A percentile compares a stretch with the other conserved stretches of the same genome.
Evolutionary conservation across 805 yeast species (phyloP).

Genomic region (Candida sonorensis): DNA sequence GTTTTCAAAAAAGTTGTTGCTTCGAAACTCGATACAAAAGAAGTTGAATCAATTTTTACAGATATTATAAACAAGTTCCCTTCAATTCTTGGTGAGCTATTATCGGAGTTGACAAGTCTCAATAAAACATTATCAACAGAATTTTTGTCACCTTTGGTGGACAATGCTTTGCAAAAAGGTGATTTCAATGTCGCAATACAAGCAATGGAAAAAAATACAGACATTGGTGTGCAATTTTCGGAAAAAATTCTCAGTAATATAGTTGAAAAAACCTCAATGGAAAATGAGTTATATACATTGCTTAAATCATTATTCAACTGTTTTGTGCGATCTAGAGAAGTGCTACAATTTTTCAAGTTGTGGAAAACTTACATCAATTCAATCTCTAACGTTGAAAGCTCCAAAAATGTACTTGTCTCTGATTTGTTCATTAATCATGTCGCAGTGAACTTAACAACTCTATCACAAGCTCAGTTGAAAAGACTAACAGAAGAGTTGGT

Average conservation of each 20-base stretch:
- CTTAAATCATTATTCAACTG: conserved; percentile 27
- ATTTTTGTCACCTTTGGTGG: conserved; percentile 39
- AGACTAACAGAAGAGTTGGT: conserved; percentile 19
- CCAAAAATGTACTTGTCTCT: conserved; percentile 6
- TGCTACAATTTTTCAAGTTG: conserved; percentile 37
- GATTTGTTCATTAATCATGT: conserved; percentile 31
- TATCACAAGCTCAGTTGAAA: conserved; percentile 43
- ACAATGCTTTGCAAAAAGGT: conserved; percentile 19
- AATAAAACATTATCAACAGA: conserved; percentile 48
- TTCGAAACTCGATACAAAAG: conserved; percentile 28
- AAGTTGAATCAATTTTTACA: conserved; percentile 45
- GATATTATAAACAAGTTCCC: conserved; percentile 34
- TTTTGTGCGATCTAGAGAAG: conserved; percentile 52
- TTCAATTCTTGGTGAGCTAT: conserved; percentile 33
- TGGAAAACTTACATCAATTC: conserved; percentile 30
- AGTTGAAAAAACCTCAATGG: too few relatives aligned
- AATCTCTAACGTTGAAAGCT: conserved; percentile 8
- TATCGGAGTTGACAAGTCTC: conserved; percentile 39
- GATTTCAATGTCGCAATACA: conserved; percentile 40
- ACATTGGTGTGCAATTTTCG: conserved; percentile 45
- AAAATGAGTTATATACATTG: conserved; percentile 1
- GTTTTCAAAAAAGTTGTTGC: conserved; percentile 26
- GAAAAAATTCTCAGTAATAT: conserved; percentile 23
- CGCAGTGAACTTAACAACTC: conserved; percentile 32
- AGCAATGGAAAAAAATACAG: conserved; percentile 48